Evolutionary conservation across 331 rosid genomes (phyloP).

Genomic region (Rhamnella rubrinervis): DNA sequence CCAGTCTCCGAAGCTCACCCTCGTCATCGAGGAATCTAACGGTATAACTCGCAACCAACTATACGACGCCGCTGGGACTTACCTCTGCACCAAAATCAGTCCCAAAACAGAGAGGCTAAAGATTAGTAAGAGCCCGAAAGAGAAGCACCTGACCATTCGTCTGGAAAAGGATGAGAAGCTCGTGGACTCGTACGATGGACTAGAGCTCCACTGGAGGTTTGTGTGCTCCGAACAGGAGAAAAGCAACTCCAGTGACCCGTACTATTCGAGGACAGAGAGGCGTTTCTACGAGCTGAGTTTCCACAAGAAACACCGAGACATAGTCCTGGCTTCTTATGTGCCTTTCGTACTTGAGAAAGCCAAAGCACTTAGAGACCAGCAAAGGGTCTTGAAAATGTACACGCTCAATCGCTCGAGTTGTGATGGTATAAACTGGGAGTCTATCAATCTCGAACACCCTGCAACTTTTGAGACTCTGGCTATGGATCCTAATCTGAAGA

Average conservation of each 20-base stretch:
- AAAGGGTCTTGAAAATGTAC: conserved; percentile 58
- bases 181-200: conserved; percentile 36
- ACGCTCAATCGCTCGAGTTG: conserved; percentile 40
- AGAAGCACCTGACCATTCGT: conserved; percentile 47
- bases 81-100: conserved; percentile 52
- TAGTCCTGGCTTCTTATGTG: conserved; percentile 38
- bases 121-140: conserved; percentile 55
- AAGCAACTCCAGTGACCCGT: conserved; percentile 22
- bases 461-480: conserved; percentile 76
- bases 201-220: conserved; percentile 47
- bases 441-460: conserved; percentile 76
- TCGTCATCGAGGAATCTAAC: conserved; percentile 57
- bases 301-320: conserved; percentile 42
- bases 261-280: conserved; percentile 35
- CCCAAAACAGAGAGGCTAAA: conserved; percentile 53
- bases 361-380: conserved; percentile 39
- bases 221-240: conserved; percentile 38
- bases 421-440: conserved; percentile 52
- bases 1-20: conserved; percentile 48
- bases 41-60: conserved; percentile 63
- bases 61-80: conserved; percentile 67
- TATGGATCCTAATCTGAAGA: conserved; percentile 57
- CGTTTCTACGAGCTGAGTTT: conserved; percentile 55
- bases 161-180: conserved; percentile 60
- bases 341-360: conserved; percentile 54